phyloP scores from a whole-genome alignment of 169 alveolate genomes.

The Sarcocystis neurona region DNA sequence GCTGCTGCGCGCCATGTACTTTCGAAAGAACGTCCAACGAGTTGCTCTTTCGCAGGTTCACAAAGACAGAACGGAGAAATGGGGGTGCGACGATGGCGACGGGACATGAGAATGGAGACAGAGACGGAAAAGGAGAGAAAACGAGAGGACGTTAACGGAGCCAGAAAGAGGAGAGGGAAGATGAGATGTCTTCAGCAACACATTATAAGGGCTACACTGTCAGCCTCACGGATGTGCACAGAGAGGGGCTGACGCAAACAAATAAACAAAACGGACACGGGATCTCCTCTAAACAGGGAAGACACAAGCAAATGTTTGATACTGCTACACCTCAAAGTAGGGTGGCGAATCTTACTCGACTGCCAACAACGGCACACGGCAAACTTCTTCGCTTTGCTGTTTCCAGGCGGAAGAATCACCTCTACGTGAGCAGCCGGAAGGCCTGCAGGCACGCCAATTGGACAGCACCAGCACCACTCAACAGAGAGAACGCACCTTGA shows the following conservation, averaged over 20 bases:
- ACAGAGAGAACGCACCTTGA: no score
- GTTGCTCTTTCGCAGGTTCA: no score
- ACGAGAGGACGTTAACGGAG: no score
- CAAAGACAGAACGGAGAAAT: no score
- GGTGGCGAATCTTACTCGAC: constrained; percentile 46
- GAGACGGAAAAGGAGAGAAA: no score
- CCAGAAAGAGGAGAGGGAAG: no score
- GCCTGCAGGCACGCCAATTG: neutral
- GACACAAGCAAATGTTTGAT: no score
- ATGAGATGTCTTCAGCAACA: neutral
- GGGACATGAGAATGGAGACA: no score
- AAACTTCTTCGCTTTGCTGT: constrained; percentile 68
- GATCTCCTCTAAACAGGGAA: neutral
- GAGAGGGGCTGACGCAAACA: neutral
- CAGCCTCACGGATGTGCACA: no score
- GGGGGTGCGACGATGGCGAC: no score
- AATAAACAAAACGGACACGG: neutral
- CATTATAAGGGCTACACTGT: neutral
- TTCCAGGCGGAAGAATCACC: constrained; percentile 58
- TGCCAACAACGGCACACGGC: constrained; percentile 83
- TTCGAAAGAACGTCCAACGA: no score
- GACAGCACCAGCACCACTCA: neutral
- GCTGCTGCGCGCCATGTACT: no score
- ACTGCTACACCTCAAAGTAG: neutral
- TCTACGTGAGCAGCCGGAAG: constrained; percentile 65